Conservation (phyloP, 441 rosid genomes). For the Pelargonium fulgidum region DNA sequence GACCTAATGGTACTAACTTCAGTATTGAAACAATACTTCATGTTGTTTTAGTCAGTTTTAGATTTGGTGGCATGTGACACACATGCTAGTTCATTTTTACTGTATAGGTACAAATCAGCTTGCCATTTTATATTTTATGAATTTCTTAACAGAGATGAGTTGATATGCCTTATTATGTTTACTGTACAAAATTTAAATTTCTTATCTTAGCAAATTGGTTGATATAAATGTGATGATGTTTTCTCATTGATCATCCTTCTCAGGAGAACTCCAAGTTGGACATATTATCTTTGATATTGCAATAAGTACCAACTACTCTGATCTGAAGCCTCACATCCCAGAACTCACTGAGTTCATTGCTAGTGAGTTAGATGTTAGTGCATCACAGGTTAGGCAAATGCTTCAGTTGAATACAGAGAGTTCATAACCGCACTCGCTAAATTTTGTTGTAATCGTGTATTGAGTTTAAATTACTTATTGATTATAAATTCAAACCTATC, state of each 20-base stretch:
- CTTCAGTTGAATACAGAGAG: constrained; percentile 6
- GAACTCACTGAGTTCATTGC: constrained; percentile 47
- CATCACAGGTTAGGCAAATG: constrained; percentile 51
- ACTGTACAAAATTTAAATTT: neutral
- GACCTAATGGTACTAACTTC: neutral
- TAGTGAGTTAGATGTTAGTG: constrained; percentile 44
- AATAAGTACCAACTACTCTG: constrained; percentile 39
- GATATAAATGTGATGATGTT: constrained; percentile 12
- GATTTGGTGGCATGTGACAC: neutral
- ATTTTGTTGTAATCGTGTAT: neutral
- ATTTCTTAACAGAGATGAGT: neutral
- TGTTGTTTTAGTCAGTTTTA: neutral
- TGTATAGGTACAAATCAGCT: neutral
- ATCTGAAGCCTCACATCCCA: constrained; percentile 43
- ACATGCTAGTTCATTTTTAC: neutral
- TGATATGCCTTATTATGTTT: neutral
- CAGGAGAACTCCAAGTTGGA: constrained; percentile 47
- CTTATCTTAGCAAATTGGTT: neutral
- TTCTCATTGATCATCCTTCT: constrained; percentile 12
- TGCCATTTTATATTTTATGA: neutral
- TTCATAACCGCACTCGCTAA: neutral
- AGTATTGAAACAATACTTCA: neutral
- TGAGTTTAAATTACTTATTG: neutral
- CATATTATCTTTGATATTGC: constrained; percentile 54
- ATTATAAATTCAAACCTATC: constrained; percentile 3